Evolutionary conservation across 2,329 filamentous ascomycete genomes (phyloP).

Genomic region (Spiromastix sp.): DNA sequence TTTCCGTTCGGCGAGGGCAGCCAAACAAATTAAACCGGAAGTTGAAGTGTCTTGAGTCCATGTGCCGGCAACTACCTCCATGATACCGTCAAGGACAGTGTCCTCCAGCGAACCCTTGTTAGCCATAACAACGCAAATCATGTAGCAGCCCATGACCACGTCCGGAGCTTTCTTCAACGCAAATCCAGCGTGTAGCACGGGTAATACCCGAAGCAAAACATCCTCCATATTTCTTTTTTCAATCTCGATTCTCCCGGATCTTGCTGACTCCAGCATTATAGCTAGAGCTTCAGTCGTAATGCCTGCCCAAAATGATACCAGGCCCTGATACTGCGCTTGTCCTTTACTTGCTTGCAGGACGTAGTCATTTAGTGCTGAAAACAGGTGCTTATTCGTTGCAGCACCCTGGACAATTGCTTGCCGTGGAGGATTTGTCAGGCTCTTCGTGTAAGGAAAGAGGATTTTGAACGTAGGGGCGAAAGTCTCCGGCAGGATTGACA

Average conservation of each 20-base stretch:
- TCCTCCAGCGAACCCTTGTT: conserved; percentile 74
- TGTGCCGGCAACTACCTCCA: conserved; percentile 74
- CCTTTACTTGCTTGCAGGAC: conserved; percentile 62
- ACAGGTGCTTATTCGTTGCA: conserved; percentile 65
- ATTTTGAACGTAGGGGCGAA: conserved; percentile 72
- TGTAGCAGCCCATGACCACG: conserved; percentile 78
- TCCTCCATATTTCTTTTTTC: conserved; percentile 75
- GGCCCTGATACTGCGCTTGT: conserved; percentile 62
- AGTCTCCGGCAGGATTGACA: conserved; percentile 70
- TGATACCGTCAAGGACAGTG: conserved; percentile 68
- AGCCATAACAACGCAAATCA: conserved; percentile 77
- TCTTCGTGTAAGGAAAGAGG: conserved; percentile 73
- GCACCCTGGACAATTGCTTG: conserved; percentile 76
- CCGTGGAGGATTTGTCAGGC: conserved; percentile 64
- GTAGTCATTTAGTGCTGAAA: conserved; percentile 67
- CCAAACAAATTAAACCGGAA: conserved; percentile 67
- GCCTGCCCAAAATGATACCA: conserved; percentile 86
- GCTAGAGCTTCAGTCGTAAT: conserved; percentile 77
- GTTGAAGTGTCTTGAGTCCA: conserved; percentile 65
- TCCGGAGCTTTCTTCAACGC: conserved; percentile 65
- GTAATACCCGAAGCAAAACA: conserved; percentile 57
- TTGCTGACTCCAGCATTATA: conserved; percentile 65
- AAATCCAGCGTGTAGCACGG: conserved; percentile 65
- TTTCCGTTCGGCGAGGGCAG: conserved; percentile 72
- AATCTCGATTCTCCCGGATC: conserved; percentile 64